Evolutionary conservation across 257 asterid genomes (phyloP).

Genomic region (Forsythia suspensa): DNA sequence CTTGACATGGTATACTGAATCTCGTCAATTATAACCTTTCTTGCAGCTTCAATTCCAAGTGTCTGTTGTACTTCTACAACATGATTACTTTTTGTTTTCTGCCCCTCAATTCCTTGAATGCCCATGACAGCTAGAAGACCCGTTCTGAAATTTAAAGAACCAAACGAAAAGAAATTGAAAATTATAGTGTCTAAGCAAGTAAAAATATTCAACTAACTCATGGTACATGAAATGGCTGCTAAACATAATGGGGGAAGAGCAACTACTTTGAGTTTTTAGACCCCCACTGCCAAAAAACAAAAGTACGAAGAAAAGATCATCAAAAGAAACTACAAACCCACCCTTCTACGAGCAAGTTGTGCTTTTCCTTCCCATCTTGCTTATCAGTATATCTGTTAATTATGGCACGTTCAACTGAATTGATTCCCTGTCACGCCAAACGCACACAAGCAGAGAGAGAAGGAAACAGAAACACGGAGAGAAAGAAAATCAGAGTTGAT

Average conservation of each 20-base stretch:
- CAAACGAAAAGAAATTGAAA: constrained; percentile 15
- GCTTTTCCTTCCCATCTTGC: constrained; percentile 33
- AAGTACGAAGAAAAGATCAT: constrained; percentile 2
- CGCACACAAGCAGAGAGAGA: background rate
- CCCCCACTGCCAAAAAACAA: background rate
- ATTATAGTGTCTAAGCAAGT: background rate
- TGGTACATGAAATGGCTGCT: constrained; percentile 10
- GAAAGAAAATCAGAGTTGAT: background rate
- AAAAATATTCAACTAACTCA: background rate
- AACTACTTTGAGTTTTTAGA: background rate
- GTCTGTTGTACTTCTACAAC: constrained; percentile 64
- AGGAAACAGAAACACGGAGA: constrained; percentile 3
- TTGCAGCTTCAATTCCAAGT: constrained; percentile 96
- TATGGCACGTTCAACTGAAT: constrained; percentile 78
- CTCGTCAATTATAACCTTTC: constrained; percentile 71
- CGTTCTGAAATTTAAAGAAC: constrained; percentile 50
- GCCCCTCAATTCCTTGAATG: constrained; percentile 77
- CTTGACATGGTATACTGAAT: constrained; percentile 69
- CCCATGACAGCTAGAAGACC: constrained; percentile 93
- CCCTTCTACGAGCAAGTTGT: constrained; percentile 92
- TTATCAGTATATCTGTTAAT: constrained; percentile 53
- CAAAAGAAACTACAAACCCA: constrained; percentile 32
- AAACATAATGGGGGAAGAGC: background rate
- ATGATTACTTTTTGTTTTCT: constrained; percentile 65
- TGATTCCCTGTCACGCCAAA: constrained; percentile 66